Percentiles rank a stretch among this genome's conserved stretches.
Evolutionary conservation across 139 green algal species (phyloP).

Genomic region (Chlorella sp.): DNA sequence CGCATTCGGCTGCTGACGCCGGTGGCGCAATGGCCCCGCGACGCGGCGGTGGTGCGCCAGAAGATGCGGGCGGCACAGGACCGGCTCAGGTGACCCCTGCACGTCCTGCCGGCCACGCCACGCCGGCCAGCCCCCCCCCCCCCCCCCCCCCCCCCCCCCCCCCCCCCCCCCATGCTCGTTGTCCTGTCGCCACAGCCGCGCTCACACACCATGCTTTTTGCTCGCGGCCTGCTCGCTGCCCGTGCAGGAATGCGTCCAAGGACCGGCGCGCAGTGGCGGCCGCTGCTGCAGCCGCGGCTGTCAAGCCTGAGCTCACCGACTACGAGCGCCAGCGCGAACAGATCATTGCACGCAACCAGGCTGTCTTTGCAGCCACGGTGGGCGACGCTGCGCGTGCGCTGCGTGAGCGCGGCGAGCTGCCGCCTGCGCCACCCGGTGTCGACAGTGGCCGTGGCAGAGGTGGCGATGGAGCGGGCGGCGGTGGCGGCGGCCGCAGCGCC

Average conservation of each 20-base stretch:
- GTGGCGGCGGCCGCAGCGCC: too few relatives aligned
- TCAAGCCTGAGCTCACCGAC: neutral
- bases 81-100: neutral
- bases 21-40: conserved; percentile 25
- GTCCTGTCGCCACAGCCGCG: neutral
- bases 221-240: neutral
- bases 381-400: neutral
- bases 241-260: neutral
- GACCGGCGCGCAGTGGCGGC: neutral
- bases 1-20: conserved; percentile 28
- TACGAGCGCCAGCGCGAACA: neutral
- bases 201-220: neutral
- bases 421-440: too few relatives aligned
- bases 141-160: neutral
- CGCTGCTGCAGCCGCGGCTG: neutral
- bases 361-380: neutral
- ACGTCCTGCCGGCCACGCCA: neutral
- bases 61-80: conserved; percentile 8
- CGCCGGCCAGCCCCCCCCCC: neutral
- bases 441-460: too few relatives aligned
- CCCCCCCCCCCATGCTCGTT: neutral
- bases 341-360: neutral
- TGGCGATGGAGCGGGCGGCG: too few relatives aligned
- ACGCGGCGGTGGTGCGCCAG: conserved; percentile 2
- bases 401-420: too few relatives aligned